Evolutionary conservation across 192 early-diverging fungal species (phyloP).

Genomic region (Bifiguratus adelaidae): DNA sequence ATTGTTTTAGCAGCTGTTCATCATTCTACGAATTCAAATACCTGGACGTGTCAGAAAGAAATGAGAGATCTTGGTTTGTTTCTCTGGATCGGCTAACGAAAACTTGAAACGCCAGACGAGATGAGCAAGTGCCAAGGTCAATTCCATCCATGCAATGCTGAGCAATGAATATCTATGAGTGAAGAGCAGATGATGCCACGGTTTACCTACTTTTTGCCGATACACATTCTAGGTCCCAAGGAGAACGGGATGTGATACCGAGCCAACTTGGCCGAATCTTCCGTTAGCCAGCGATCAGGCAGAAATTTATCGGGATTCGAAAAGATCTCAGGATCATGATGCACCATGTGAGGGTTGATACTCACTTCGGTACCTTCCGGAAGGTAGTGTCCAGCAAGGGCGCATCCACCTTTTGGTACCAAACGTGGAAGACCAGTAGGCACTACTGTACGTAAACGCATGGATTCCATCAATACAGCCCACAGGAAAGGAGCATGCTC

Average conservation of each 20-base stretch:
- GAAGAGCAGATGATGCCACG: too few relatives aligned
- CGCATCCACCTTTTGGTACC: not conserved
- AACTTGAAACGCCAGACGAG: not conserved
- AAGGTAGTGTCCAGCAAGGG: not conserved
- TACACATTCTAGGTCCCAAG: constrained; percentile 1
- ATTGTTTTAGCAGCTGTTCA: too few relatives aligned
- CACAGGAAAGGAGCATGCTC: constrained; percentile 3
- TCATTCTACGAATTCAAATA: too few relatives aligned
- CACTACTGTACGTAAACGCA: not conserved
- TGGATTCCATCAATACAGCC: constrained; percentile 8
- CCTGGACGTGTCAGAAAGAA: too few relatives aligned
- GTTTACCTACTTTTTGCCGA: constrained; percentile 3
- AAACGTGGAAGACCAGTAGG: constrained; percentile 1
- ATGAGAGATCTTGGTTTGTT: too few relatives aligned
- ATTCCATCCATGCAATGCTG: constrained; percentile 4
- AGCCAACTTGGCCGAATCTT: not conserved
- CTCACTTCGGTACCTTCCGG: not conserved
- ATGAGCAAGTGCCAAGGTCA: constrained; percentile 1
- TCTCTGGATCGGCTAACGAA: not conserved
- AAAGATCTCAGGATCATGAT: not conserved
- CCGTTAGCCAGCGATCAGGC: constrained; percentile 1
- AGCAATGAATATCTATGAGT: too few relatives aligned
- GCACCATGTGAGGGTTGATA: not conserved
- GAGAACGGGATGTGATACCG: not conserved
- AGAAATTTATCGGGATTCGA: not conserved